Evolutionary conservation across 2,329 filamentous ascomycete species (phyloP).

Genomic region (Pseudogymnoascus pannorum): DNA sequence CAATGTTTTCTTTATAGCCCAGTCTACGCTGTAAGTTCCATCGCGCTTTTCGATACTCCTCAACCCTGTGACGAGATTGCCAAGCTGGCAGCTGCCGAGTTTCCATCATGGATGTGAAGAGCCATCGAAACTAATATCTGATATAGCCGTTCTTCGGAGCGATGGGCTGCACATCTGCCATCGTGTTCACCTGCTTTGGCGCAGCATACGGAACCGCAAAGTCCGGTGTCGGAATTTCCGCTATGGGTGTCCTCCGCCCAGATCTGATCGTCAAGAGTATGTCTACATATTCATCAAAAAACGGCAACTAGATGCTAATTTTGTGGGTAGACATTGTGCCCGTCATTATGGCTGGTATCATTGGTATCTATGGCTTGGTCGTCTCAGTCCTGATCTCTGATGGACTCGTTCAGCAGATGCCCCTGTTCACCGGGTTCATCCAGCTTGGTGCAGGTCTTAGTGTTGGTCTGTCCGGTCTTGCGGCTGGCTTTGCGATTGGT

Average conservation of each 20-base stretch:
- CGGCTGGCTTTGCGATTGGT: constrained; percentile 79
- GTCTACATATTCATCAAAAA: constrained; percentile 29
- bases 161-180: constrained; percentile 92
- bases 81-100: constrained; percentile 9
- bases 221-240: constrained; percentile 96
- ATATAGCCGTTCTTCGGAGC: constrained; percentile 81
- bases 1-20: constrained; percentile 53
- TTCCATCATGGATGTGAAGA: constrained; percentile 11
- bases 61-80: neutral
- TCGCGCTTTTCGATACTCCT: constrained; percentile 11
- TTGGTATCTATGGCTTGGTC: constrained; percentile 95
- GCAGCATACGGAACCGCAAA: constrained; percentile 98
- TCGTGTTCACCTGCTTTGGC: constrained; percentile 93
- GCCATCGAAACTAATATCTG: constrained; percentile 17
- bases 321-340: constrained; percentile 77
- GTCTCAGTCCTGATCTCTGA: constrained; percentile 83
- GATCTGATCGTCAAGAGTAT: constrained; percentile 99
- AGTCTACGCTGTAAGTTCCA: constrained; percentile 91
- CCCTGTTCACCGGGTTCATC: constrained; percentile 77
- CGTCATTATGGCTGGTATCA: constrained; percentile 99
- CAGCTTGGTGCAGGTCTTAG: constrained; percentile 77
- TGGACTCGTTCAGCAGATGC: constrained; percentile 61
- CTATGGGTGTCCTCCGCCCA: constrained; percentile 95
- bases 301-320: constrained; percentile 15
- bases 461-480: constrained; percentile 75